Percentiles rank a stretch among this genome's conserved stretches.
Conservation (phyloP, 2,329 filamentous ascomycete species). For the Verruconis gallopava region DNA sequence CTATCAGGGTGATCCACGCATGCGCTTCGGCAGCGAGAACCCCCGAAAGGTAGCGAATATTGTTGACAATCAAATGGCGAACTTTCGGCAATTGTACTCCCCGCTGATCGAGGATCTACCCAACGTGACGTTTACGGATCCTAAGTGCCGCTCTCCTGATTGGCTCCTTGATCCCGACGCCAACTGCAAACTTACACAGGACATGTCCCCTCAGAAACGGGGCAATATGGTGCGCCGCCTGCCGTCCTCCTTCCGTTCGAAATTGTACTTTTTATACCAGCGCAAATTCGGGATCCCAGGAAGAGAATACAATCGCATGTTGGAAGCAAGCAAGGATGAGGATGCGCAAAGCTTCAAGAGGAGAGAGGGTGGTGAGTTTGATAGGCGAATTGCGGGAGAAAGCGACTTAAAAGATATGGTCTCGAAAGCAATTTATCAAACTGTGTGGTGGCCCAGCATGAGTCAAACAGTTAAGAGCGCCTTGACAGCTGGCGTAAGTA, state of each 20-base stretch:
- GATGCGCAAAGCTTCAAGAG: constrained; percentile 52
- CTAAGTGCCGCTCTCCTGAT: constrained; percentile 20
- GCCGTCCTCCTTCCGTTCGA: constrained; percentile 73
- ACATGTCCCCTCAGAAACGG: constrained; percentile 82
- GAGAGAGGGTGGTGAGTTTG: constrained; percentile 71
- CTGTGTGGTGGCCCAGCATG: constrained; percentile 84
- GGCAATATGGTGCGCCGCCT: constrained; percentile 94
- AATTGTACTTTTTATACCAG: constrained; percentile 91
- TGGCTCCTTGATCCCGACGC: constrained; percentile 47
- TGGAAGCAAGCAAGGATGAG: constrained; percentile 61
- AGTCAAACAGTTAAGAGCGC: constrained; percentile 75
- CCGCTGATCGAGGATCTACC: constrained; percentile 82
- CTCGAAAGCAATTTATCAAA: constrained; percentile 66
- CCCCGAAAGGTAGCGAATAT: constrained; percentile 90
- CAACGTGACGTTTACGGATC: constrained; percentile 59
- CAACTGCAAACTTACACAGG: constrained; percentile 62
- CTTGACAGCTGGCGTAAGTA: constrained; percentile 60
- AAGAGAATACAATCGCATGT: constrained; percentile 72
- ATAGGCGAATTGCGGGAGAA: constrained; percentile 69
- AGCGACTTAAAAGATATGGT: constrained; percentile 58
- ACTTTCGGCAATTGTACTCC: constrained; percentile 84
- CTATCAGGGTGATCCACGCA: constrained; percentile 92
- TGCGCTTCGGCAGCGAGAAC: constrained; percentile 81
- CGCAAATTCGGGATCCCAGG: constrained; percentile 77
- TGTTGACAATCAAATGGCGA: constrained; percentile 76